A percentile compares a stretch with the other conserved stretches of the same genome.
Evolutionary conservation across 2,329 filamentous ascomycete species (phyloP).

Genomic region (Rutstroemia sp.): DNA sequence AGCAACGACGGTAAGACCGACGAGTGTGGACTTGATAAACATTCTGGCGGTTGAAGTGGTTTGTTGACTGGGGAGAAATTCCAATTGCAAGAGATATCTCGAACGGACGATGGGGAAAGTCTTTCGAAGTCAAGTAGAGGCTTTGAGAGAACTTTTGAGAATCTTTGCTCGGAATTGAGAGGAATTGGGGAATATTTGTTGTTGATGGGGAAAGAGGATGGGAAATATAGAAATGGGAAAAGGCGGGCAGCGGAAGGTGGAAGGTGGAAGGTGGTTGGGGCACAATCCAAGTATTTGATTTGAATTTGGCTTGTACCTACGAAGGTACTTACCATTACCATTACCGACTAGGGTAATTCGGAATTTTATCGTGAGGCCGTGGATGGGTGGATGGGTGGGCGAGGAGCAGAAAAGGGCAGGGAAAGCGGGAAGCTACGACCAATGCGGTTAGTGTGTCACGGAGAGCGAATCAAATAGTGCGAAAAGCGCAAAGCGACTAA

Average conservation of each 20-base stretch:
- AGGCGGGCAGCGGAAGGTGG: not conserved
- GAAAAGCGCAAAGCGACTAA: not conserved
- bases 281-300: not conserved
- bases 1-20: constrained; percentile 24
- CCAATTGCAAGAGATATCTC: constrained; percentile 3
- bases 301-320: not conserved
- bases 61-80: constrained; percentile 8
- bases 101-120: not conserved
- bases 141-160: not conserved
- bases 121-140: not conserved
- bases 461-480: not conserved
- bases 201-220: not conserved
- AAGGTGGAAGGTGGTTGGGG: not conserved
- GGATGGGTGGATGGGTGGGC: no score
- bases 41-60: constrained; percentile 17
- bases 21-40: constrained; percentile 21
- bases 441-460: not conserved
- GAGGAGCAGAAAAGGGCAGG: not conserved
- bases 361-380: not conserved
- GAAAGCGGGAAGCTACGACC: not conserved
- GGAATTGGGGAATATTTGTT: not conserved
- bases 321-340: not conserved
- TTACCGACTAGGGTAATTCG: not conserved
- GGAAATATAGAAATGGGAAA: not conserved
- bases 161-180: not conserved